phyloP scores from a whole-genome alignment of 2,329 filamentous ascomycete genomes.

The Plectosphaerella cucumerina region DNA sequence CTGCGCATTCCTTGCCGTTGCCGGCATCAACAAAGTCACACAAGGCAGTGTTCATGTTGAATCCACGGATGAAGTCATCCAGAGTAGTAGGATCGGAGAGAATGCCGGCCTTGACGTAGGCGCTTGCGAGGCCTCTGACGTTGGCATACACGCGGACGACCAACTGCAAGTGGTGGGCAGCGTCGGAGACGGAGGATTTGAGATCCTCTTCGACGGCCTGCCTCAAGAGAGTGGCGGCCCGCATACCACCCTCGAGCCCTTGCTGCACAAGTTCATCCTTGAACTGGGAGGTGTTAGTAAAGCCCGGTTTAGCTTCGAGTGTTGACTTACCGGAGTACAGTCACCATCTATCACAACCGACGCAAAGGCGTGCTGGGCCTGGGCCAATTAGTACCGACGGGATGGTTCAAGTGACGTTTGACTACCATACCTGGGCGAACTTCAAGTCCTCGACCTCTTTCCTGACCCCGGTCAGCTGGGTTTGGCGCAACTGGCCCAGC shows the following conservation, averaged over 20 bases:
- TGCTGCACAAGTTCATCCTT: slow-evolving; percentile 22
- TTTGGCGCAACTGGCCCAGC: too few species aligned
- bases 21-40: slow-evolving; percentile 37
- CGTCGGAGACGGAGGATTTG: slow-evolving; percentile 6
- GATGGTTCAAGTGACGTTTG: too few species aligned
- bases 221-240: slow-evolving; percentile 20
- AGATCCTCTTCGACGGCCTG: slow-evolving; percentile 19
- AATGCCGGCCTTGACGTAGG: slow-evolving; percentile 24
- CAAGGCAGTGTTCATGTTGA: slow-evolving; percentile 30
- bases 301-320: not conserved
- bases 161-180: slow-evolving; percentile 20
- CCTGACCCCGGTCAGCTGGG: too few species aligned
- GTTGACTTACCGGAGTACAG: slow-evolving; percentile 27
- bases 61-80: slow-evolving; percentile 31
- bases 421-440: too few species aligned
- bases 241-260: slow-evolving; percentile 24
- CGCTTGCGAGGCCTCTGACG: slow-evolving; percentile 26
- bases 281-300: slow-evolving; percentile 20
- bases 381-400: too few species aligned
- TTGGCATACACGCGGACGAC: slow-evolving; percentile 33
- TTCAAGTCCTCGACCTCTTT: too few species aligned
- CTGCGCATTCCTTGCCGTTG: slow-evolving; percentile 36
- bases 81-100: slow-evolving; percentile 19
- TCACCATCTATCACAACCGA: slow-evolving; percentile 33
- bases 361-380: slow-evolving; percentile 18